These are phyloP conservation scores for Trichosporon inkin DNA, from an alignment of 1,284 basidiomycete genomes.

Conservation along the genomic window DNA sequence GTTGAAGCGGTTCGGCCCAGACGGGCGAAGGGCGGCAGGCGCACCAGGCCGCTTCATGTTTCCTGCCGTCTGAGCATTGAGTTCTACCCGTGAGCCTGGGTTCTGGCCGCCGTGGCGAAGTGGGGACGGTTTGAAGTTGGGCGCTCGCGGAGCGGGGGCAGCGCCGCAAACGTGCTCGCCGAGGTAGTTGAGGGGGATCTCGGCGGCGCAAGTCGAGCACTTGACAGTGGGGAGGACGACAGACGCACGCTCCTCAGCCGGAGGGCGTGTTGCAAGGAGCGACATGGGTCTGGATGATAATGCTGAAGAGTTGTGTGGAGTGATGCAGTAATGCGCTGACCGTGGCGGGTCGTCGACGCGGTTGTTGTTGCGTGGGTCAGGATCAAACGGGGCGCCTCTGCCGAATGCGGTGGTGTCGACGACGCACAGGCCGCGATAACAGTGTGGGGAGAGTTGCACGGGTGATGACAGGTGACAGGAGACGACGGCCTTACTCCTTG, in stretches of 20 bases:
- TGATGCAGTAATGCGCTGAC: neutral
- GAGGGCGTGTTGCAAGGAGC: constrained; percentile 19
- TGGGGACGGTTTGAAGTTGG: constrained; percentile 2
- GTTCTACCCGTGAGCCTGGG: neutral
- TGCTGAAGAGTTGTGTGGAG: neutral
- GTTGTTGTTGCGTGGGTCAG: neutral
- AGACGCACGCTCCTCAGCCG: constrained; percentile 57
- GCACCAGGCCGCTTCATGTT: neutral
- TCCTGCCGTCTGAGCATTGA: neutral
- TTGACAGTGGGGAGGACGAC: constrained; percentile 73
- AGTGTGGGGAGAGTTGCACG: neutral
- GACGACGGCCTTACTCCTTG: neutral
- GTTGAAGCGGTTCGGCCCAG: constrained; percentile 1
- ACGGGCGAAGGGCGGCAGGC: constrained; percentile 3
- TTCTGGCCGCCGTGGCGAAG: neutral
- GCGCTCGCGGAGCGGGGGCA: neutral
- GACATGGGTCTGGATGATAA: constrained; percentile 13
- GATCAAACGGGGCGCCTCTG: constrained; percentile 2
- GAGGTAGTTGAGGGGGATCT: constrained; percentile 65
- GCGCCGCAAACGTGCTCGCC: constrained; percentile 65
- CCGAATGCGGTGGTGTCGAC: neutral
- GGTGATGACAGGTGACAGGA: neutral
- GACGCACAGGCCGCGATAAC: constrained; percentile 4
- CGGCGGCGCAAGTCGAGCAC: constrained; percentile 68
- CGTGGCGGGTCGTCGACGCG: neutral